Evolutionary conservation across 2,329 filamentous ascomycete genomes (phyloP), one percentile per base, ranked within the genome.

Genomic region (Grosmannia serpens): DNA sequence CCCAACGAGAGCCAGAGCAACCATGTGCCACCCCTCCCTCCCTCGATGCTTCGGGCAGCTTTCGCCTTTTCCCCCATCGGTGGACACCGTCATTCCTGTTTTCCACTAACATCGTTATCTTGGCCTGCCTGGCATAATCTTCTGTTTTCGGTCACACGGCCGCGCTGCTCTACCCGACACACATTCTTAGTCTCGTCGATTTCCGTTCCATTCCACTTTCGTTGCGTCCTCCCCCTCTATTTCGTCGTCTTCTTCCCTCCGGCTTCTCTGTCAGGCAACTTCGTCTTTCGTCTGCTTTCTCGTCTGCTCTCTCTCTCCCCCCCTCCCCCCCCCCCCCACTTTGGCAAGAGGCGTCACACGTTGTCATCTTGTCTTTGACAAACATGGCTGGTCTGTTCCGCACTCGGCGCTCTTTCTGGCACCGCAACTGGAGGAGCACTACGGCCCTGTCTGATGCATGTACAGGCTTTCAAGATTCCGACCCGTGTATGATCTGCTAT

Each of bases 401-500:
- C 46, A n/a, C 46, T 11, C 46, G 46, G 27, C 29, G 46, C 20
- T 44, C 38, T 3, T 54, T 31, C 22, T 35, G 31, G 27, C 47
- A 31, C 10, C 56, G 35, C 50, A 29, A 22, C 49, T 53, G 35
- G 56, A 33, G 44, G 8, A 56, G 46, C 46, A 38, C 54, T 17
- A 29, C 35, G n/a, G 46, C 51, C 4, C 53, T 52, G 33, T 46
- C 53, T 11, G 33, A 50, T 11, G 52, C 13, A n/a, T 15, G 2
- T 8, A 29, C 33, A 8, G 47, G n/a, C 35, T 11, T 6, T 1
- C 27, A 38, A 3, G 47, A 56, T 1, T 24, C 31, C 33, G 53
- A 60, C 33, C 58, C 67, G 60, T 77, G 75, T 57, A 70, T 71
- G 52, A 77, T 77, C 62, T 77, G 75, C 63, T 72, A 74, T 58